These are phyloP conservation scores for Farysia itapuensis DNA, from an alignment of 1,284 basidiomycete species.

Conservation along the genomic window DNA sequence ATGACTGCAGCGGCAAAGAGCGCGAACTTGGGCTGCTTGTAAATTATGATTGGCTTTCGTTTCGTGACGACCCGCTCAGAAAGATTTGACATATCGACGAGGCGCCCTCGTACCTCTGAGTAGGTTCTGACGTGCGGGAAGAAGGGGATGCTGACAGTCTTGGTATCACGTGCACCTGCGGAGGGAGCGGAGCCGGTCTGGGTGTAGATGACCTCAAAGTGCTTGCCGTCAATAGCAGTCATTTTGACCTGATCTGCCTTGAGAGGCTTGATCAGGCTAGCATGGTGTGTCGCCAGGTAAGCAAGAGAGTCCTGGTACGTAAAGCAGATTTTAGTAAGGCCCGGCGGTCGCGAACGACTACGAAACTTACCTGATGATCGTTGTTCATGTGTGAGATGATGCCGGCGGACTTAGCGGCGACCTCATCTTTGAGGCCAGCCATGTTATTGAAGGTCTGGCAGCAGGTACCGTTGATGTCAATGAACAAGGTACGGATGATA, in stretches of 20 bases:
- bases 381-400: constrained; percentile 42
- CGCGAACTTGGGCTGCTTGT: constrained; percentile 20
- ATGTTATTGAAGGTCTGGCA: constrained; percentile 1
- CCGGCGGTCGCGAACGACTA: too few relatives aligned
- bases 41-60: constrained; percentile 32
- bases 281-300: constrained; percentile 34
- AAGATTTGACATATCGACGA: constrained; percentile 20
- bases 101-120: constrained; percentile 22
- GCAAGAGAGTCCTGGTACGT: constrained; percentile 27
- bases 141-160: constrained; percentile 23
- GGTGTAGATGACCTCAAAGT: constrained; percentile 31
- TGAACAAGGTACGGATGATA: too few relatives aligned
- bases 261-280: constrained; percentile 20
- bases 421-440: constrained; percentile 14
- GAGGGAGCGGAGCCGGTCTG: constrained; percentile 5
- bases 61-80: constrained; percentile 29
- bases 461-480: too few relatives aligned
- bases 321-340: too few relatives aligned
- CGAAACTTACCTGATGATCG: constrained; percentile 36
- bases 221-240: constrained; percentile 35
- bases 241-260: constrained; percentile 29
- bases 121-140: constrained; percentile 25
- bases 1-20: constrained; percentile 2
- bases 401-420: constrained; percentile 29
- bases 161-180: constrained; percentile 8